phyloP scores from a whole-genome alignment of 2,329 filamentous ascomycete species.

The Bisporella sp. region DNA sequence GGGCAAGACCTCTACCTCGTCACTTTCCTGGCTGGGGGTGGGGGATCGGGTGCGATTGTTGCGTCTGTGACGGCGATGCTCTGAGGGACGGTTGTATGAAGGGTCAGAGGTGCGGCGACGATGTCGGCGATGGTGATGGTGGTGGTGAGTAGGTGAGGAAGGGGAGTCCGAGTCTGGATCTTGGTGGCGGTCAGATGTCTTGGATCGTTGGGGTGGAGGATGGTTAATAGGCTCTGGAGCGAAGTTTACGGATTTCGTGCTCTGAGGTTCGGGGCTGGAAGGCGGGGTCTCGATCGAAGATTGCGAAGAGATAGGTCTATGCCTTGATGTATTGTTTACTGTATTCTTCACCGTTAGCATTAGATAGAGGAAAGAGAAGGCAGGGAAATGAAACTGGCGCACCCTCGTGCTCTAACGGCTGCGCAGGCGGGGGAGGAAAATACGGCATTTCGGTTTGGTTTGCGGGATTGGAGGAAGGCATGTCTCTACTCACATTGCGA shows the following conservation, averaged over 20 bases:
- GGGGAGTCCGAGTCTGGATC: not conserved
- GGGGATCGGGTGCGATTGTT: conserved; percentile 9
- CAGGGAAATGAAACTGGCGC: conserved; percentile 6
- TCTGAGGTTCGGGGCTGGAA: conserved; percentile 2
- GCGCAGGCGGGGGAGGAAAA: conserved; percentile 23
- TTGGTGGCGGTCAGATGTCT: not conserved
- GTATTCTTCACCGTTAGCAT: conserved; percentile 2
- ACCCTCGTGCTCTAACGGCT: conserved; percentile 14
- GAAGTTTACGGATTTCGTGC: conserved; percentile 25
- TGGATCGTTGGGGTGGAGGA: conserved; percentile 15
- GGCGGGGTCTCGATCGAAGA: conserved; percentile 5
- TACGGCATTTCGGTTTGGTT: conserved; percentile 13
- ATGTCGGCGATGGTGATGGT: conserved; percentile 11
- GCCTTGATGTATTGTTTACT: conserved; percentile 5
- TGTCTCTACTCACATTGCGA: conserved; percentile 28
- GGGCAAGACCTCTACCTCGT: conserved; percentile 21
- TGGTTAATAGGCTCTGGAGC: conserved; percentile 25
- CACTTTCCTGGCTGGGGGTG: conserved; percentile 5
- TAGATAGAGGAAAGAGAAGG: not conserved
- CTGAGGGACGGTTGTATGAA: conserved; percentile 16
- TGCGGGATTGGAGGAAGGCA: conserved; percentile 9
- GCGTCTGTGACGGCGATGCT: conserved; percentile 13
- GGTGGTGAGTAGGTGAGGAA: not conserved
- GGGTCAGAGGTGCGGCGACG: conserved; percentile 23
- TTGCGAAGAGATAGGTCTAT: not conserved